Base-by-base conservation (phyloP, 176 grass and related monocot species). In the Aegilops umbellulata region DNA sequence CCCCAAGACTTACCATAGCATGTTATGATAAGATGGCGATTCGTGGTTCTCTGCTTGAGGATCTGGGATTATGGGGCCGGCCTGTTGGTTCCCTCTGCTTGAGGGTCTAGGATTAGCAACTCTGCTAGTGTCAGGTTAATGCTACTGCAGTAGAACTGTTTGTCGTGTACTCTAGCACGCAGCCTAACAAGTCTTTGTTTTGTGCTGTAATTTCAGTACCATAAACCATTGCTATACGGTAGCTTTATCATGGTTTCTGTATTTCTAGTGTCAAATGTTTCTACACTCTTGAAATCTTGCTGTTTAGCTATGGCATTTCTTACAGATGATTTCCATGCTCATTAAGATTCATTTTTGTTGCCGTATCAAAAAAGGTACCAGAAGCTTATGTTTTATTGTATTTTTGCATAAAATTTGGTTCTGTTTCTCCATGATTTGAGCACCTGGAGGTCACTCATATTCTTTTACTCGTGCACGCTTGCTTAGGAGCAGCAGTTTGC, bases 1-100 rank as follows among this genome's bases (percentile, higher is more conserved):
- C 57, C 41, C 26, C 4, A n/a, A 63, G 9, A 78, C 22, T 44
- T 83, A 26, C 22, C 32, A 16, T 76, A 57, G 69, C 27, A 69
- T 86, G 16, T 5, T 85, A 10, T 77, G 61, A 55, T 86, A 20
- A 44, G 76, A 71, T 80, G 25, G 49, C 27, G 20, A 46, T 74
- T 58, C 25, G 23, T 83, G 74, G 89, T 84, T 79, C 89, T 87
- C 84, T 90, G 63, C 84, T 90, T 24, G 80, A 87, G 89, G 74
- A 80, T 67, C 42, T 79, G 70, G n/a, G 26, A 23, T 75, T 68
- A 25, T 67, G 5, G 29, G 39, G 38, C 38, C 9, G 24, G 23
- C 17, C 67, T 85, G 26, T 67, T 39, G 38, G 38, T 39, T 39
- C 39, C 39, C 39, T 41, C 39, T 41, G 16, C 35, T 86, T 49